Evolutionary conservation across 2,329 filamentous ascomycete genomes (phyloP), one percentile per base, ranked within the genome.

Genomic region (Endocalyx cinctus): DNA sequence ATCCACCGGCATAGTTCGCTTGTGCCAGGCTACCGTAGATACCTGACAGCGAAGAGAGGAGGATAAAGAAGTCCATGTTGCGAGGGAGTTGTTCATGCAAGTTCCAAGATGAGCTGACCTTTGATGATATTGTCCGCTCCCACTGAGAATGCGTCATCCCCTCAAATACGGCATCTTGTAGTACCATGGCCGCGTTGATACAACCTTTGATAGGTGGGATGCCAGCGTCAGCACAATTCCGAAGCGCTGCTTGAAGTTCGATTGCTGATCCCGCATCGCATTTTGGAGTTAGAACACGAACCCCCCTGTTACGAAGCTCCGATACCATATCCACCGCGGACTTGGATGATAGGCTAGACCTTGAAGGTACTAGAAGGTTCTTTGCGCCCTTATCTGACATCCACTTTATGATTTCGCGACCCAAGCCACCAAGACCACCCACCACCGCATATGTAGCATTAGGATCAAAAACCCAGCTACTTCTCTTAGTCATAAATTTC

Each of bases 101-200:
- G 36, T 66, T 66, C 48, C 51, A 59, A 4, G 55, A 51, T 5
- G 55, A 46, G 12, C 47, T 33, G 29, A 60, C 46, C 34, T 69
- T 67, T 45, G 71, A 69, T 17, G 56, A 52, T 1, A 71, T 61
- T 0, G 64, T 44, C 2, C 35, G 34, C 6, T 40, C 33, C 55
- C 55, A 63, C 7, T 55, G 36, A 3, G 37, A 31, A 25, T 41
- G 33, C 3, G 42, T 49, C 56, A 63, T 61, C 19, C 42, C 40
- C 15, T 43, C 34, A 23, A 51, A 41, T 12, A 34, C 27, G 10
- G 22, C 28, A 20, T 44, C 44, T 20, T 39, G 20, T 13, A 39
- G 33, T 13, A 36, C 37, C 37, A 39, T 39, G 14, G 37, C 37
- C 17, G 22, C 29, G 14, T 37, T 29, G 16, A 37, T 30, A 7